Base-by-base conservation (phyloP, 257 asterid genomes). In the Linaria vulgaris region DNA sequence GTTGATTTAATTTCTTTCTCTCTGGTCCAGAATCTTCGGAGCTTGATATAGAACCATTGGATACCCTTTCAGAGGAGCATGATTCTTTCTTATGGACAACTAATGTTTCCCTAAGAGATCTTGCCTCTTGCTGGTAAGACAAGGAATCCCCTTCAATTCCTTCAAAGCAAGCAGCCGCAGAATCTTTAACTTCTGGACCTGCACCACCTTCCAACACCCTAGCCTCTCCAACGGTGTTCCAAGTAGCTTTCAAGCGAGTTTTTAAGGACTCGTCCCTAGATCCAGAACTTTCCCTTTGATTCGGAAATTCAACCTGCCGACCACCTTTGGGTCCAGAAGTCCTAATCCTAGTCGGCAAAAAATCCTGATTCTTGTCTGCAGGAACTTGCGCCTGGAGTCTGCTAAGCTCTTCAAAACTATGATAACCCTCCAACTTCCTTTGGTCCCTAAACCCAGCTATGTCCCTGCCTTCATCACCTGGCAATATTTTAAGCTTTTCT, bases 21-120 rank as follows among this genome's bases (percentile, higher is more conserved):
- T 31, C 83, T 31, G 72, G 69, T 67, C 79, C 90, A 70, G 87
- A 72, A 72, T 82, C 88, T 71, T 82, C 88, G 56, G 66, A 25
- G 30, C 41, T 72, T 56, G 74, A 58, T 49, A 77, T 74, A 66
- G 79, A 71, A 72, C 67, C 61, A 67, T 52, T 61, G 37, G 73
- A 56, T 52, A 60, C 63, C 63, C 68, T 80, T 68, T 73, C 79
- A 5, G 72, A 41, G 24, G 69, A 54, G 51, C 67, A 25, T 37
- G 69, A 64, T 48, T 79, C 78, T 68, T 71, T 73, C 68, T 67
- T 76, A 48, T 67, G 73, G 13, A 48, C 73, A 59, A 67, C 83
- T 72, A 69, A 78, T 51, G 78, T 46, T 66, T 74, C 78, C 71
- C 50, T 54, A 30, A 53, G 41, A 68, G 79, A 73, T 62, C 62